Evolutionary conservation across 192 early-diverging fungal genomes (phyloP), one percentile per base, ranked within the genome.

Genomic region (Linnemannia zychae): DNA sequence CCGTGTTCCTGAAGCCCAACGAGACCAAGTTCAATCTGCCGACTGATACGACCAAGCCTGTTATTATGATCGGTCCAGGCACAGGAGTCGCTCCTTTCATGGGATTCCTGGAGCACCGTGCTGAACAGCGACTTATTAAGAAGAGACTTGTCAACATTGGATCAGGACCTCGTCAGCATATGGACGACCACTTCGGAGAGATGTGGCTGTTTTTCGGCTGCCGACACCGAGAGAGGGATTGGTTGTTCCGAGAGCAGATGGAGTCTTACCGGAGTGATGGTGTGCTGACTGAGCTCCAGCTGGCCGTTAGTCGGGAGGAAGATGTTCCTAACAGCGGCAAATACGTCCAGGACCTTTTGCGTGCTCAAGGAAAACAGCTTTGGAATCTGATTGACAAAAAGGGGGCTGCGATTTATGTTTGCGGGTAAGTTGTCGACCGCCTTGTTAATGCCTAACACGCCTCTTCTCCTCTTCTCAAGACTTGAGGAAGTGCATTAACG

Each of bases 71-170:
- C 38, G 96, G 95, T 3, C 96, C 98, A 2, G 98, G 98, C 48
- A 98, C 98, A 1, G 98, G 98, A 24, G 92, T 99, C n/a, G 95
- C 98, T 12, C 98, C 98, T 0, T 98, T 99, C 63, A 89, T 97
- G 37, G 94, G 96, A 1, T 98, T 99, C 78, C 87, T 99, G 46
- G 89, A 97, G 82, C 93, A 98, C 70, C 92, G 96, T 63, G 90
- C 90, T 22, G 60, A 77, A 0, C 89, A 92, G 67, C 88, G 88
- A 36, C 74, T 75, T 50, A 86, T 91, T 33, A 82, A 81, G 66
- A 85, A 71, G 86, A 87, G 77, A 60, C 81, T 75, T 60, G 53
- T 34, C 48, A 80, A 80, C 49, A 76, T 86, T 36, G 84, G 81
- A 73, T 67, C 50, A 13, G 52, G 70, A 17, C 38, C 76, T 48